phyloP scores from a whole-genome alignment of 1,139 yeast genomes.

The Pichia sp. region DNA sequence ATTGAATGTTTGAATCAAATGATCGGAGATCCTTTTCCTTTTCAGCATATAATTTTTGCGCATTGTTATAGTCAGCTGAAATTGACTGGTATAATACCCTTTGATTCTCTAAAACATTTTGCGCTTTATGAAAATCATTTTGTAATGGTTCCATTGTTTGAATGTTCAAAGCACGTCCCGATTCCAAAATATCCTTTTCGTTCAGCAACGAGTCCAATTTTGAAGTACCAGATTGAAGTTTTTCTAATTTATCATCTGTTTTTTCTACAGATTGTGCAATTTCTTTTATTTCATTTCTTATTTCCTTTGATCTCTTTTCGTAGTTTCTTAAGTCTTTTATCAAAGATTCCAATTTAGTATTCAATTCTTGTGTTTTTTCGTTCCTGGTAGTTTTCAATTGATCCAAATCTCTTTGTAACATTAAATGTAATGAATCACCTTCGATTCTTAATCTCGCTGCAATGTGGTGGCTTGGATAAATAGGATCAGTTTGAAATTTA shows the following conservation, averaged over 20 bases:
- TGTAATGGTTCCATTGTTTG: conserved; percentile 12
- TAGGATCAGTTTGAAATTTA: conserved; percentile 53
- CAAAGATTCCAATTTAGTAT: not conserved
- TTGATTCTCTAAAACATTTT: conserved; percentile 6
- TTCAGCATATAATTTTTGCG: conserved; percentile 6
- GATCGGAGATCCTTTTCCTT: conserved; percentile 3
- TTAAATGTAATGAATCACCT: conserved; percentile 20
- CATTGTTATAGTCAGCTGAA: conserved; percentile 9
- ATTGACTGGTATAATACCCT: conserved; percentile 1
- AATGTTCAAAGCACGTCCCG: conserved; percentile 7
- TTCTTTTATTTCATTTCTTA: conserved; percentile 14
- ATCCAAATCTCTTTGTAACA: conserved; percentile 19
- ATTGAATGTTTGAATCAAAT: conserved; percentile 7
- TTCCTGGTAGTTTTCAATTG: conserved; percentile 17
- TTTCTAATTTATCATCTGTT: conserved; percentile 26
- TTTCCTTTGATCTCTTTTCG: not conserved
- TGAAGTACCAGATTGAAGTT: conserved; percentile 35
- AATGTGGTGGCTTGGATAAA: conserved; percentile 36
- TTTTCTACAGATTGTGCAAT: conserved; percentile 22
- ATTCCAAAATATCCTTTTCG: conserved; percentile 9
- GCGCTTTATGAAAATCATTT: conserved; percentile 4
- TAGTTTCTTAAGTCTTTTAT: not conserved
- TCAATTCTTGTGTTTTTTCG: conserved; percentile 1
- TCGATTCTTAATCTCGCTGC: conserved; percentile 18
- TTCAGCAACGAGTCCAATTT: conserved; percentile 24